Evolutionary conservation across 345 rosid genomes (phyloP).

Genomic region (Lepidium didymum): DNA sequence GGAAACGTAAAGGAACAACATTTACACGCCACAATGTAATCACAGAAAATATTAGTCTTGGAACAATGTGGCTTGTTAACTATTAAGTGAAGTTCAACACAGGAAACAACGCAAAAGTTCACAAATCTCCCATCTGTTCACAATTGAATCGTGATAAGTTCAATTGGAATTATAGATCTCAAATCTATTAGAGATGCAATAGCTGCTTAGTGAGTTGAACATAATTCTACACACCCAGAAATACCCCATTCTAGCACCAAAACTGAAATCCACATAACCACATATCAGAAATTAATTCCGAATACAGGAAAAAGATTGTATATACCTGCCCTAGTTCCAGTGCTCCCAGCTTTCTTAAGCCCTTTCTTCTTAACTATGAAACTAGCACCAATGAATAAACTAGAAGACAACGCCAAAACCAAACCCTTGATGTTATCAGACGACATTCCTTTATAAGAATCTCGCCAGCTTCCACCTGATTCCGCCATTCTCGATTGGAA

Average conservation of each 20-base stretch:
- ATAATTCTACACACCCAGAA: not conserved
- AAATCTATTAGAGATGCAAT: not conserved
- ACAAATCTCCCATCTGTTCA: not conserved
- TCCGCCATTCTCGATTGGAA: slow-evolving; percentile 14
- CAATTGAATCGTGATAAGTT: not conserved
- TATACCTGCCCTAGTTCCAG: slow-evolving; percentile 76
- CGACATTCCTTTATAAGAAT: slow-evolving; percentile 62
- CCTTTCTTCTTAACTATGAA: slow-evolving; percentile 92
- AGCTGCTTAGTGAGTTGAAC: not conserved
- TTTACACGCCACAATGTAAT: not conserved
- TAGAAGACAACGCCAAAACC: slow-evolving; percentile 74
- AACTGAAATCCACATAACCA: not conserved
- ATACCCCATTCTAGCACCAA: not conserved
- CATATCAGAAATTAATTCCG: not conserved
- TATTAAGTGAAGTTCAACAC: not conserved
- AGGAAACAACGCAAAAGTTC: not conserved
- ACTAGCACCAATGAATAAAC: slow-evolving; percentile 80
- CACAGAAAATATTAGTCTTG: not conserved
- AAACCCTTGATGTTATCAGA: slow-evolving; percentile 78
- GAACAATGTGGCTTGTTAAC: not conserved
- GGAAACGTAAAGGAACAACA: not conserved
- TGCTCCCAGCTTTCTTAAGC: slow-evolving; percentile 58
- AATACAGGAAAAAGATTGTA: not conserved
- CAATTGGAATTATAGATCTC: not conserved
- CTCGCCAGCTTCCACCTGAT: slow-evolving; percentile 37